Evolutionary conservation across 78 protist species (phyloP).

Genomic region (Neovahlkampfia damariscottae): DNA sequence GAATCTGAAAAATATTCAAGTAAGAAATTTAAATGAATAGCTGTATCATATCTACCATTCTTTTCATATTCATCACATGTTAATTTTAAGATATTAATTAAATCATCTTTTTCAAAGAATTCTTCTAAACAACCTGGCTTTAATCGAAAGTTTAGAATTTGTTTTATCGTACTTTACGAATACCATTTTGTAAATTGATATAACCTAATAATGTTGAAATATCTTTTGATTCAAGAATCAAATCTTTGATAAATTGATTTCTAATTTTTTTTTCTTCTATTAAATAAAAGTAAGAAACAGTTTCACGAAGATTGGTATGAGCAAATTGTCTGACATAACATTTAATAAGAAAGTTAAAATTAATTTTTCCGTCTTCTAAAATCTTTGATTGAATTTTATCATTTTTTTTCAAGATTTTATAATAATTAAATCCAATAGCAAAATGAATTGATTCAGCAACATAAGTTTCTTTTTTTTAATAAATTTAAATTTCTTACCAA

Average conservation of each 20-base stretch:
- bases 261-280: background rate
- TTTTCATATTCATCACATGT: background rate
- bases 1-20: background rate
- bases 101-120: background rate
- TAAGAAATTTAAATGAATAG: background rate
- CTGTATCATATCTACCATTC: background rate
- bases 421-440: background rate
- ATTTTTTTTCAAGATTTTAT: background rate
- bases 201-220: background rate
- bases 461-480: background rate
- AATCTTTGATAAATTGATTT: background rate
- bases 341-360: background rate
- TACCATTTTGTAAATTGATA: too few relatives aligned
- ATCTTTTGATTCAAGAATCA: background rate
- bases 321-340: background rate
- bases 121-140: background rate
- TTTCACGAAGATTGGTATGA: background rate
- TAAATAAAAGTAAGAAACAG: background rate
- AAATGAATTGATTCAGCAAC: background rate
- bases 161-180: too few relatives aligned
- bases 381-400: background rate
- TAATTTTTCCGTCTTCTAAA: background rate
- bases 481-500: too few relatives aligned
- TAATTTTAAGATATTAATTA: background rate
- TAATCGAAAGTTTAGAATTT: background rate